Conservation (phyloP, 2,329 filamentous ascomycete species). For the Xylaria polymorpha region DNA sequence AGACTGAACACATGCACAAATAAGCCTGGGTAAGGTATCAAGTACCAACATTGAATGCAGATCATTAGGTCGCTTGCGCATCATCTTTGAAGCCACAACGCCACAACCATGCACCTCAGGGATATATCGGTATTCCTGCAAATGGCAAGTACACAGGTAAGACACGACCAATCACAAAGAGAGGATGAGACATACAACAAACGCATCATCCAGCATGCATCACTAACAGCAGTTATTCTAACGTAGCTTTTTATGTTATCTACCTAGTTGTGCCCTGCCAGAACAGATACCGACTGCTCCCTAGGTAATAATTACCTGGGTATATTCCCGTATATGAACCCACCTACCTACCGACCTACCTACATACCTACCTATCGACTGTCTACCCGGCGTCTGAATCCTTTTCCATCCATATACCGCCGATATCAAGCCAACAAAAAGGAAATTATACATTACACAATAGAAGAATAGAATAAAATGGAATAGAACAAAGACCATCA, state of each 20-base stretch:
- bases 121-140: too few species aligned
- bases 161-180: background rate
- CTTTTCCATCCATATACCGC: background rate
- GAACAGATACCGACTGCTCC: background rate
- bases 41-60: too few species aligned
- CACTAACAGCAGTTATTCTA: background rate
- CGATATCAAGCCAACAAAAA: background rate
- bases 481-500: background rate
- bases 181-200: background rate
- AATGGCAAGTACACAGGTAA: background rate
- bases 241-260: background rate
- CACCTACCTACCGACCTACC: background rate
- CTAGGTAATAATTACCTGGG: background rate
- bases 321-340: background rate
- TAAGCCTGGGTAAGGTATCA: too few species aligned
- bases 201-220: background rate
- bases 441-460: slow-evolving; percentile 30
- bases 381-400: background rate
- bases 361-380: background rate
- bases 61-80: background rate
- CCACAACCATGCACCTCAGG: background rate
- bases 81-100: background rate
- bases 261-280: background rate
- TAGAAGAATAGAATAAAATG: slow-evolving; percentile 11
- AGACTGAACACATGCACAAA: too few species aligned